phyloP scores from a whole-genome alignment of 768 basidiomycete genomes.

The Lactarius tabidus region DNA sequence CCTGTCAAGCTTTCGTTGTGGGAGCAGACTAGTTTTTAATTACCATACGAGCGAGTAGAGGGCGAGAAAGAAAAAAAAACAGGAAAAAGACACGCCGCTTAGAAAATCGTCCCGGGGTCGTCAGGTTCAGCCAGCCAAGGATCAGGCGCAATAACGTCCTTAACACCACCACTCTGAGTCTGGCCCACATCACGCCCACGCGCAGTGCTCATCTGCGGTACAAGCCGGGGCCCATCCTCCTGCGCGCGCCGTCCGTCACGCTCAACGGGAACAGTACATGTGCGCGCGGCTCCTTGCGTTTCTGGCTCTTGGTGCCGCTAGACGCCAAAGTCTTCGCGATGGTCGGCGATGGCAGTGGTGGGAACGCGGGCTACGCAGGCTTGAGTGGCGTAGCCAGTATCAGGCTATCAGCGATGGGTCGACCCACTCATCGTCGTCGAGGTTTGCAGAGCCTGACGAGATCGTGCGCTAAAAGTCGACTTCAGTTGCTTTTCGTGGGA shows the following conservation, averaged over 20 bases:
- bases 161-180: conserved; percentile 84
- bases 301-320: conserved; percentile 39
- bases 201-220: conserved; percentile 64
- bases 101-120: conserved; percentile 33
- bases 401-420: conserved; percentile 60
- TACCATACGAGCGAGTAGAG: too few species aligned
- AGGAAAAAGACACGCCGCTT: background rate
- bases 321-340: conserved; percentile 27
- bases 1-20: too few species aligned
- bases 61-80: background rate
- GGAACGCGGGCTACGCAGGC: conserved; percentile 8
- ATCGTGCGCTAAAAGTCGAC: conserved; percentile 33
- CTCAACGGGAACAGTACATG: conserved; percentile 24
- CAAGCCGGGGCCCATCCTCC: conserved; percentile 25
- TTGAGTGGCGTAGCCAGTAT: conserved; percentile 33
- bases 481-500: conserved; percentile 32
- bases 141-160: conserved; percentile 53
- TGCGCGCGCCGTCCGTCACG: conserved; percentile 18
- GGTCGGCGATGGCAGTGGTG: conserved; percentile 2
- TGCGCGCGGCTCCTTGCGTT: conserved; percentile 36
- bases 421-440: conserved; percentile 56
- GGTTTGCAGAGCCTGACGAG: conserved; percentile 38
- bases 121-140: conserved; percentile 3
- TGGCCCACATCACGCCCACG: conserved; percentile 74
- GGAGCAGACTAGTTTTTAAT: too few species aligned